Base-by-base conservation (phyloP, 345 rosid species). In the Euclidium syriacum region DNA sequence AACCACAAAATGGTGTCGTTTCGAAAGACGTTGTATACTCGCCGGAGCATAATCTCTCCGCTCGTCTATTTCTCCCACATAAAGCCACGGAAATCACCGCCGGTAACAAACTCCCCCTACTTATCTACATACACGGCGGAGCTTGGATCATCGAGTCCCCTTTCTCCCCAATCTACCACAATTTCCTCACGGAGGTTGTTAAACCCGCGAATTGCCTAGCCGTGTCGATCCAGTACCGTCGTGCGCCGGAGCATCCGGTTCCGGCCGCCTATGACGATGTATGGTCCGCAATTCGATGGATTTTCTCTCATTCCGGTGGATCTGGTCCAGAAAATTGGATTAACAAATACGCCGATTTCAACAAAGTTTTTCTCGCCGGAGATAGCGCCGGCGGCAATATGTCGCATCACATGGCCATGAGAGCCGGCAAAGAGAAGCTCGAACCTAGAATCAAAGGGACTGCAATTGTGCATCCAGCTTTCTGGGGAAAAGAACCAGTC, bases 71-170 rank as follows among this genome's bases (percentile, higher is more conserved):
- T 41, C 78, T 82, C 16, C 87, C 85, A 2, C 52, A 58, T 2
- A 48, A 56, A 44, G 3, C 48, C 52, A 12, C 12, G 15, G 14
- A 20, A 24, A 16, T 60, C 64, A 2, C 38, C 9, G 40, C 24
- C 24, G 52, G 60, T 11, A 29, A 22, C 7, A 76, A 77, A 43
- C 54, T 82, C 10, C 84, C 82, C 8, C 44, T 85, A 32, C 74
- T 82, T 7, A 60, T 82, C 57, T 80, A 78, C 77, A 78, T 85
- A 61, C 84, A 77, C 58, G 87, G 85, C 14, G 85, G 87, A 7
- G 85, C 56, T 14, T 84, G 79, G 63, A 67, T 78, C 51, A 0
- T 68, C 56, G 74, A 53, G 1, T 74, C 85, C 0, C 76, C 90
- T 0, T 80, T 76, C 71, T 41, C 58, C 7, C n/a, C 50, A 1